phyloP scores from a whole-genome alignment of 306 rosid species.

The Lathyrus sativus region DNA sequence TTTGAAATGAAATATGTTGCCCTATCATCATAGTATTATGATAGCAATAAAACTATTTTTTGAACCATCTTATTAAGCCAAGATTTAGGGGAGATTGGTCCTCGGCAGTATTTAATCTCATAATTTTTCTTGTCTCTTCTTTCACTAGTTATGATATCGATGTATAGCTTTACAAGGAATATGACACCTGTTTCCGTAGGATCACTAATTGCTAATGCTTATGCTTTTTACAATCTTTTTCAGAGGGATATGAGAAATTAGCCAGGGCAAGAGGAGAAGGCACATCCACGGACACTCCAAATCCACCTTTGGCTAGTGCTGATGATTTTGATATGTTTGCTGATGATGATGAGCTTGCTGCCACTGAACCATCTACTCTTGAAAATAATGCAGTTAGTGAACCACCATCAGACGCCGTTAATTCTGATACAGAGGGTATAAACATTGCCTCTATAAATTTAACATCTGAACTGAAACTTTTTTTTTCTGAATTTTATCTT shows the following conservation, averaged over 20 bases:
- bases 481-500: conserved; percentile 17
- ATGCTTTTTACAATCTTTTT: conserved; percentile 37
- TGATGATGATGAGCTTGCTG: conserved; percentile 60
- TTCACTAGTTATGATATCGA: conserved; percentile 2
- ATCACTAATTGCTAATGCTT: conserved; percentile 16
- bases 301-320: conserved; percentile 39
- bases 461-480: conserved; percentile 32
- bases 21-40: conserved; percentile 12
- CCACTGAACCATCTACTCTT: conserved; percentile 51
- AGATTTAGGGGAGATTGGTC: conserved; percentile 27
- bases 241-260: conserved; percentile 85
- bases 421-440: conserved; percentile 52
- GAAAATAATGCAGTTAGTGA: conserved; percentile 50
- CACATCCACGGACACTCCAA: conserved; percentile 36
- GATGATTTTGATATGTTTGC: conserved; percentile 80
- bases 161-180: conserved; percentile 17
- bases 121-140: conserved; percentile 12
- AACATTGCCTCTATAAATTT: conserved; percentile 8
- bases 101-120: not conserved
- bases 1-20: conserved; percentile 11
- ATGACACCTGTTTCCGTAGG: conserved; percentile 10
- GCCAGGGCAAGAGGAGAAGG: conserved; percentile 60
- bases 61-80: conserved; percentile 18
- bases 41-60: conserved; percentile 9
- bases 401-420: conserved; percentile 38